A percentile compares a stretch with the other conserved stretches of the same genome.
These are phyloP conservation scores for Hypseocharis bilobata DNA, from an alignment of 441 rosid genomes.

Conservation along the genomic window DNA sequence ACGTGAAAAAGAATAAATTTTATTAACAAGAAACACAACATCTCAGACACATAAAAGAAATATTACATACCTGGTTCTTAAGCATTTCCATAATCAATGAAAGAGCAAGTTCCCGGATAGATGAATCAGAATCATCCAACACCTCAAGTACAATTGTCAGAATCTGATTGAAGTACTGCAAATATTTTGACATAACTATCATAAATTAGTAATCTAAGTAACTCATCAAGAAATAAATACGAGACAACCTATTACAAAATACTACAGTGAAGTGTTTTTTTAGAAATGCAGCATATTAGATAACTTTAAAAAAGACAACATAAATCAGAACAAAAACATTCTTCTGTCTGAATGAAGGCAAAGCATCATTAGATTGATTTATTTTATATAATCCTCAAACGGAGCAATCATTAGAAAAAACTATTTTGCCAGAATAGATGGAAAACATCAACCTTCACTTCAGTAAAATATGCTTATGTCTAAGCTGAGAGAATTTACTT, in stretches of 20 bases:
- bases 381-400: no score
- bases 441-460: no score
- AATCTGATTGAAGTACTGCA: constrained; percentile 95
- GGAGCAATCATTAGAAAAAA: no score
- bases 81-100: constrained; percentile 75
- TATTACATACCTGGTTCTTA: constrained; percentile 56
- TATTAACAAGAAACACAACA: not conserved
- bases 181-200: constrained; percentile 6
- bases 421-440: no score
- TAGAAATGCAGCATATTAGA: not conserved
- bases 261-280: not conserved
- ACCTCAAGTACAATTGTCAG: constrained; percentile 91
- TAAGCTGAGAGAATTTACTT: no score
- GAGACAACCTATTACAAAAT: not conserved
- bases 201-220: not conserved
- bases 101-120: constrained; percentile 66
- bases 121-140: constrained; percentile 62
- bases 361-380: no score
- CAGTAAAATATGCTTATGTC: no score
- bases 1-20: not conserved
- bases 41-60: not conserved
- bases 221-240: not conserved
- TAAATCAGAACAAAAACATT: no score
- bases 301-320: no score
- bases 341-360: no score